Conservation (phyloP, 768 basidiomycete species). For the Lanmaoa rubissima region DNA sequence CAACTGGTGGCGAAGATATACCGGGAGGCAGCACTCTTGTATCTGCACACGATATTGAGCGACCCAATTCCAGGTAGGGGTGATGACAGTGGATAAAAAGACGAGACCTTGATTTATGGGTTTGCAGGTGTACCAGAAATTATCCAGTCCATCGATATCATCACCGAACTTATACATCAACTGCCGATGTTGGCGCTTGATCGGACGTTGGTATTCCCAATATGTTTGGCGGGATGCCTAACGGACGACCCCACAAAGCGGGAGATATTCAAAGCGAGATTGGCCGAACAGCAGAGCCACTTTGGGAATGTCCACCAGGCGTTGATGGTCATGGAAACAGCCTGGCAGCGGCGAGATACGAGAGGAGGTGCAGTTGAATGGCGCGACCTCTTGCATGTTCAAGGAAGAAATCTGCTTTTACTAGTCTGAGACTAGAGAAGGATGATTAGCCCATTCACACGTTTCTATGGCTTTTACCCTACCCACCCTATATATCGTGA, state of each 20-base stretch:
- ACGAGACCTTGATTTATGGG: background rate
- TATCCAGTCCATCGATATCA: constrained; percentile 48
- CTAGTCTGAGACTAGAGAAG: constrained; percentile 25
- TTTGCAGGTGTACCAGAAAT: constrained; percentile 71
- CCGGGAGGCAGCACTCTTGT: constrained; percentile 62
- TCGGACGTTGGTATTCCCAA: constrained; percentile 67
- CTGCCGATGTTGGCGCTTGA: constrained; percentile 61
- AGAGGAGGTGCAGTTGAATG: constrained; percentile 55
- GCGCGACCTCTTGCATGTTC: constrained; percentile 47
- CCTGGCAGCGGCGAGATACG: constrained; percentile 67
- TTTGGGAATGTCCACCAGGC: constrained; percentile 61
- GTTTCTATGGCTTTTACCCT: constrained; percentile 12
- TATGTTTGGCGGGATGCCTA: constrained; percentile 72
- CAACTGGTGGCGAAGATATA: constrained; percentile 54
- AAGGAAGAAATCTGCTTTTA: constrained; percentile 29
- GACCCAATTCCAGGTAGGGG: constrained; percentile 66
- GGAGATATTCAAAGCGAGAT: constrained; percentile 56
- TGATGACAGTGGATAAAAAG: constrained; percentile 1
- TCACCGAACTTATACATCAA: constrained; percentile 52
- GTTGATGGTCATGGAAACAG: constrained; percentile 60
- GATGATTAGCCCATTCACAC: background rate
- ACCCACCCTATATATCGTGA: constrained; percentile 17
- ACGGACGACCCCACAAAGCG: constrained; percentile 59
- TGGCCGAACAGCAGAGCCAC: constrained; percentile 53
- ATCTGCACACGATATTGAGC: constrained; percentile 69